phyloP scores from a whole-genome alignment of 2,329 filamentous ascomycete genomes.

The Fusarium duplospermum region DNA sequence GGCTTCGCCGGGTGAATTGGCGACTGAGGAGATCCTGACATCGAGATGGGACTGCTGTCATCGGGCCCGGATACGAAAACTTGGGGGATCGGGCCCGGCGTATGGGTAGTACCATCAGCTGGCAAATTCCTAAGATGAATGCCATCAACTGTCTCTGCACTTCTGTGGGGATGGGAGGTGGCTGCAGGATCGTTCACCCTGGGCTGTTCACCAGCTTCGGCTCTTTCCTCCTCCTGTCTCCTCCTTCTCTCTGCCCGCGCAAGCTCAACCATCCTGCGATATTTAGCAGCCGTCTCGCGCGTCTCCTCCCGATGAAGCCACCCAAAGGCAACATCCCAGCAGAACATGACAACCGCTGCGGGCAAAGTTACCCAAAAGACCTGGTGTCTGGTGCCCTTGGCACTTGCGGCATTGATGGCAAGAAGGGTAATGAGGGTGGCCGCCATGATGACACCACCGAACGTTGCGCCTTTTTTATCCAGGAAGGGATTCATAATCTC shows the following conservation, averaged over 20 bases:
- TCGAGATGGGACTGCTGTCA: slow-evolving; percentile 8
- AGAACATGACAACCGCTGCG: slow-evolving; percentile 75
- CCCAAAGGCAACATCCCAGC: slow-evolving; percentile 73
- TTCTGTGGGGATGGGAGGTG: no score
- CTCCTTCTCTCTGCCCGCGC: slow-evolving; percentile 23
- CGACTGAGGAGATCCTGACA: slow-evolving; percentile 7
- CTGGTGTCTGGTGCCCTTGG: slow-evolving; percentile 61
- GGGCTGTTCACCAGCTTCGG: not conserved
- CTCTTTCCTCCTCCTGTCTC: no score
- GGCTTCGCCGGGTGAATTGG: not conserved
- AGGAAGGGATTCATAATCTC: slow-evolving; percentile 82
- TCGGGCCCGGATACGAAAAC: slow-evolving; percentile 5
- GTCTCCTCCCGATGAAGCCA: slow-evolving; percentile 74
- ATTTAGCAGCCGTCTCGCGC: slow-evolving; percentile 68
- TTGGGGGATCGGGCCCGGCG: not conserved
- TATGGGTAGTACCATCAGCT: not conserved
- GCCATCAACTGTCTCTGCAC: not conserved
- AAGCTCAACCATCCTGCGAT: slow-evolving; percentile 51
- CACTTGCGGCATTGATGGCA: slow-evolving; percentile 71
- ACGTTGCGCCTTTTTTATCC: slow-evolving; percentile 72
- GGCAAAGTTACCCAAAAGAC: slow-evolving; percentile 78
- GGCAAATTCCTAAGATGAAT: no score
- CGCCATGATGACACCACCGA: slow-evolving; percentile 75
- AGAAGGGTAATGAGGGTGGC: slow-evolving; percentile 74
- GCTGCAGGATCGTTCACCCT: not conserved